These are phyloP conservation scores for Aspergillus japonicus DNA, from an alignment of 2,329 filamentous ascomycete species.

Conservation along the genomic window DNA sequence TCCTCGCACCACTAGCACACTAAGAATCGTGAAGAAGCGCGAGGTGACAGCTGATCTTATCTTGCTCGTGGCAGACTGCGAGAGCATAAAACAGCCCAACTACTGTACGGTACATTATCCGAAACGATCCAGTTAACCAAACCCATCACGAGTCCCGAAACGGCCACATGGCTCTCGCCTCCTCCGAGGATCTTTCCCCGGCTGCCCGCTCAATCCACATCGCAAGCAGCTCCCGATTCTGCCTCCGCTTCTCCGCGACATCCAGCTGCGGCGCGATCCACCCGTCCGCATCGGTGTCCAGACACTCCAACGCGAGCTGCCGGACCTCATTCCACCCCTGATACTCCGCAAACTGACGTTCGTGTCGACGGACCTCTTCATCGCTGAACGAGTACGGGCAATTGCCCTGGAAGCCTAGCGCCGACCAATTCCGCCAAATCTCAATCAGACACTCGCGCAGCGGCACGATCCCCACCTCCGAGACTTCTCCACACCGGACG, in stretches of 20 bases:
- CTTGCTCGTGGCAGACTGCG: too few species aligned
- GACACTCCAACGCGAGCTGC: slow-evolving; percentile 26
- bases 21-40: too few species aligned
- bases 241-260: slow-evolving; percentile 21
- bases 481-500: too few species aligned
- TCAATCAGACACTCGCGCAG: slow-evolving; percentile 35
- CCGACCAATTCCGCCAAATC: slow-evolving; percentile 29
- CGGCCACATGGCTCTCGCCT: slow-evolving; percentile 23
- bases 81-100: too few species aligned
- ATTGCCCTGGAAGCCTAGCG: slow-evolving; percentile 23
- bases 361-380: slow-evolving; percentile 28
- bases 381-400: slow-evolving; percentile 31
- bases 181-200: slow-evolving; percentile 16
- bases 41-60: too few species aligned
- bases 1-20: too few species aligned
- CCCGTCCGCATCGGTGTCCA: slow-evolving; percentile 37
- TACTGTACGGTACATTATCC: too few species aligned
- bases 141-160: slow-evolving; percentile 10
- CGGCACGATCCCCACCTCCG: slow-evolving; percentile 20
- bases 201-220: slow-evolving; percentile 21
- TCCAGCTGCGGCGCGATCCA: slow-evolving; percentile 37
- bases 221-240: slow-evolving; percentile 27
- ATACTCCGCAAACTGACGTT: slow-evolving; percentile 34
- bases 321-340: slow-evolving; percentile 26
- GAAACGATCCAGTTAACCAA: too few species aligned